Evolutionary conservation across 23 red algal genomes (phyloP).

Genomic region (Gracilaria gracilis): DNA sequence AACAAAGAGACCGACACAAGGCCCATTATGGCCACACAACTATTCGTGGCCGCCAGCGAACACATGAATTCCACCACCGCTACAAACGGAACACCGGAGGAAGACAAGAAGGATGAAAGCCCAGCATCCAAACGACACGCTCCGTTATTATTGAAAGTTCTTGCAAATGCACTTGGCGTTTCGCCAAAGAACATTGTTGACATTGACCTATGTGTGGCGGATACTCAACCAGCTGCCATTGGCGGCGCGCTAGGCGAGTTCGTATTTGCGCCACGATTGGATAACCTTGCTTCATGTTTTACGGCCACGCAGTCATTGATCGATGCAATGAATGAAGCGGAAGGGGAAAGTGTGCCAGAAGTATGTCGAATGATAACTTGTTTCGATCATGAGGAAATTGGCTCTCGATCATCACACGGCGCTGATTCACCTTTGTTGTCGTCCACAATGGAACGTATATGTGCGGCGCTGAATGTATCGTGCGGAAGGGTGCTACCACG

Average conservation of each 20-base stretch:
- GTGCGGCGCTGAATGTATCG: conserved; percentile 9
- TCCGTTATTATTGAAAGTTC: conserved; percentile 50
- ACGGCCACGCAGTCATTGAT: conserved; percentile 69
- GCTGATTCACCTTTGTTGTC: conserved; percentile 76
- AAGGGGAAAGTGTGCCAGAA: background rate
- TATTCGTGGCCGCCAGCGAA: background rate
- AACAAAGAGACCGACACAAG: conserved; percentile 84
- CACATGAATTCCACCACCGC: background rate
- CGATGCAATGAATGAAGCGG: background rate
- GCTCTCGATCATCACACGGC: conserved; percentile 69
- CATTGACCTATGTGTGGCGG: conserved; percentile 78
- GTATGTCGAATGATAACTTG: conserved; percentile 67
- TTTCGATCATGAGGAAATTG: conserved; percentile 94
- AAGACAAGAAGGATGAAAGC: background rate
- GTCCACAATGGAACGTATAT: conserved; percentile 58
- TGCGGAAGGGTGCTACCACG: conserved; percentile 28
- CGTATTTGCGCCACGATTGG: conserved; percentile 81
- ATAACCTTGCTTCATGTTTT: conserved; percentile 82
- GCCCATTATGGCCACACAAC: conserved; percentile 72
- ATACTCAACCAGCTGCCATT: conserved; percentile 74
- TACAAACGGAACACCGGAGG: conserved; percentile 7
- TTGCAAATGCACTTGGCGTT: conserved; percentile 47
- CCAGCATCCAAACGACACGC: conserved; percentile 29
- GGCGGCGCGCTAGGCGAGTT: conserved; percentile 83
- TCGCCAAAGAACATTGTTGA: conserved; percentile 63